These are phyloP conservation scores for Verticillium nonalfalfae DNA, from an alignment of 2,329 filamentous ascomycete genomes.

Conservation along the genomic window DNA sequence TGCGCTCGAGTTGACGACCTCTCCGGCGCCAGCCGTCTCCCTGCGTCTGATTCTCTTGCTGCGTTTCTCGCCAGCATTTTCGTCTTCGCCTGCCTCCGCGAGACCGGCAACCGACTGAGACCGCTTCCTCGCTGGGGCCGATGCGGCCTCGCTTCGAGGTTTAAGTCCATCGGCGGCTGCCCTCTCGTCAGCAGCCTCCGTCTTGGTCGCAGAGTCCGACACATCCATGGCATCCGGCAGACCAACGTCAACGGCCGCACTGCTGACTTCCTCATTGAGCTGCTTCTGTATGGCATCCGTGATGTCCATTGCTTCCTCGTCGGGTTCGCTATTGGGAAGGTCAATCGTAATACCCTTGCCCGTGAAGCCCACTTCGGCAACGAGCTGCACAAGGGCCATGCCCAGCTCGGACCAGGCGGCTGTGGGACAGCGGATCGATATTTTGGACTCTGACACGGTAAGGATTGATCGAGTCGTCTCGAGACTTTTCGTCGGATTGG, in stretches of 20 bases:
- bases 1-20: constrained; percentile 44
- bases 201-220: constrained; percentile 4
- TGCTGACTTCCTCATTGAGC: background rate
- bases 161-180: constrained; percentile 22
- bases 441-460: constrained; percentile 10
- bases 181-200: background rate
- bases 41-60: constrained; percentile 60
- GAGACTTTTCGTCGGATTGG: constrained; percentile 39
- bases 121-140: constrained; percentile 38
- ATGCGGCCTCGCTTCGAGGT: constrained; percentile 30
- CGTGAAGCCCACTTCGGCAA: constrained; percentile 24
- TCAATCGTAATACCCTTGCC: constrained; percentile 27
- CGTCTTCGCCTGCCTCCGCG: constrained; percentile 49
- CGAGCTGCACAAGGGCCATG: constrained; percentile 29
- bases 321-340: constrained; percentile 27
- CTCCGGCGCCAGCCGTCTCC: constrained; percentile 46
- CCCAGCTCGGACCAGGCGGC: constrained; percentile 37
- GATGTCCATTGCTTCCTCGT: constrained; percentile 29
- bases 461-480: constrained; percentile 11
- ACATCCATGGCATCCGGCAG: background rate
- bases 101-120: constrained; percentile 58
- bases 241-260: background rate
- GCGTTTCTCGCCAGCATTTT: constrained; percentile 51
- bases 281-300: constrained; percentile 14
- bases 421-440: constrained; percentile 20